Base-by-base conservation (phyloP, 2,329 filamentous ascomycete species). In the Stachybotrys chartarum region DNA sequence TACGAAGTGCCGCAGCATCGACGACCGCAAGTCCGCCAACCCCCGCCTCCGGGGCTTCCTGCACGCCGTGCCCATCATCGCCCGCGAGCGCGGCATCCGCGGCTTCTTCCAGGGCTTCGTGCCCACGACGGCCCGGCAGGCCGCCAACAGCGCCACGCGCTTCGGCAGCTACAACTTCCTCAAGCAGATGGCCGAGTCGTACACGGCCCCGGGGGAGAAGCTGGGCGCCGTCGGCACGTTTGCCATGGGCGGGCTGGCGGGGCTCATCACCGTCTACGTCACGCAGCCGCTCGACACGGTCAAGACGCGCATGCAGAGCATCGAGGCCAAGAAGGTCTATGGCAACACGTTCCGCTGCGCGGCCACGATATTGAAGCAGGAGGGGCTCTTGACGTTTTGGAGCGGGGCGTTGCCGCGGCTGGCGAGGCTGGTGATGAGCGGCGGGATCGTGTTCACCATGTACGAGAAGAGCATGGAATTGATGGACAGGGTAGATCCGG, bases 81-180 rank as follows among this genome's bases (percentile, higher is more conserved):
- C 86, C 45, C 85, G 88, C 59, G 94, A 99, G 70, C 86, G 93
- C 64, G 94, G 94, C 30, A 68, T 97, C 44, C 82, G 87, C 42
- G 94, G 93, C 51, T 97, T 99, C 79, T 96, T 99, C 81, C 91
- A 97, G 70, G 94, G 94, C 30, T 94, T 99, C 66, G 86, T 95
- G 8, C 94, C 94, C 0, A 99, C 94, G 1, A 97, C 94, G 5
- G 91, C 92, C 24, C 83, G 94, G 53, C 94, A 99, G 73, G 91
- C 92, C 12, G 93, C 94, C 63, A 99, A 99, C 75, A 93, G 88
- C 49, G 94, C 94, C 1, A 89, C 90, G 1, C 84, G 94, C 16
- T 99, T 99, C 73, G 88, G 90, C 17, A 87, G 88, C 50, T 99
- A 97, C 74, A 97, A 90, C 2, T 90, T 86, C 56, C 79, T 97